Base-by-base conservation (phyloP, 768 basidiomycete species). In the Calocybe gangraenosa region DNA sequence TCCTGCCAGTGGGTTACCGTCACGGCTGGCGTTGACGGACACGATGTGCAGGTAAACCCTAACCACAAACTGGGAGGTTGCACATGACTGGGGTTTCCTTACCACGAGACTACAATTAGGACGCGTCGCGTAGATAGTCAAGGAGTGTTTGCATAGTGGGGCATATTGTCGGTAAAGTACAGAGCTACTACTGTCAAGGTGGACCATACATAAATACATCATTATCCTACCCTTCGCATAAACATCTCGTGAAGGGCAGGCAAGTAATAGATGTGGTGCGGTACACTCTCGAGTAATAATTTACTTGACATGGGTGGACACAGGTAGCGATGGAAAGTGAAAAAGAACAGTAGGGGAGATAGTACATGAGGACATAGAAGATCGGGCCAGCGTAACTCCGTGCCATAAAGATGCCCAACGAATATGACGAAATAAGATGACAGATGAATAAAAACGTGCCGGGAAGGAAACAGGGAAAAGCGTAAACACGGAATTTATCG, bases 261-360 rank as follows among this genome's bases (percentile, higher is more conserved):
- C 41, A 51, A 43, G 52, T 41, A 50, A 47, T 53, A 41, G 51
- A 36, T 38, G 30, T 30, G 19, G 11, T 11, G 37, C 39, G 48
- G 6, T 58, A 56, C 55, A 58, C 36, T 19, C 37, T 52, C 44
- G 37, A 46, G 45, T 58, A 65, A 71, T 71, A 69, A 70, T 49
- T 71, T 71, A 70, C 43, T 57, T 55, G 66, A 70, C 67, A 69
- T 50, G 62, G 56, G 44, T 36, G 37, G 58, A 39, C 47, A 55
- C 51, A 54, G 19, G 42, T 19, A 48, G 25, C 47, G 39, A 42
- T 32, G 18, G 14, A 38, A 42, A 8, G 23, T n/a, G 32, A 44
- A 42, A 35, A 32, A 44, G 11, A 35, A 33, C 32, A 49, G 5
- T 13, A n/a, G n/a, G 34, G 34, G 17, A 38, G 37, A 47, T 34